Conservation (phyloP, 23 red algal genomes). For the Gracilariopsis chorda region DNA sequence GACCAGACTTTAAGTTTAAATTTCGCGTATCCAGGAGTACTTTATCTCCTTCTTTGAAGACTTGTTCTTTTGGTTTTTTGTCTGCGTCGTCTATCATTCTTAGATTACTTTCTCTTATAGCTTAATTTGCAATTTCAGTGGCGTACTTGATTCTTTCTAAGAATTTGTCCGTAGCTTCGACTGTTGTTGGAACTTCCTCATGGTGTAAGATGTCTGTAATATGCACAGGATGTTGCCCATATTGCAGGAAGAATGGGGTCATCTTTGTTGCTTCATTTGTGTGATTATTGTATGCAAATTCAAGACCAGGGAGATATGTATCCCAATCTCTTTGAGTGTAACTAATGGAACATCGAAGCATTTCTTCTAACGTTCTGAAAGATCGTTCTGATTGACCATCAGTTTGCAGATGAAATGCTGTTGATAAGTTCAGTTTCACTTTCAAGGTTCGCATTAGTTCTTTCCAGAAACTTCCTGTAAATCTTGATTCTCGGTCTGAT, state of each 20-base stretch:
- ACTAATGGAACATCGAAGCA: neutral
- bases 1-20: neutral
- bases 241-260: neutral
- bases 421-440: neutral
- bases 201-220: no score
- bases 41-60: neutral
- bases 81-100: no score
- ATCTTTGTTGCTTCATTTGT: neutral
- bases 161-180: no score
- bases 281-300: neutral
- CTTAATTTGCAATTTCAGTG: no score
- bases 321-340: neutral
- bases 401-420: neutral
- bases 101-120: no score
- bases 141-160: no score
- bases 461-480: neutral
- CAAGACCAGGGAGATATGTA: neutral
- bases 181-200: no score
- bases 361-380: neutral
- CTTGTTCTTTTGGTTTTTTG: no score
- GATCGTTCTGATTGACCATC: neutral
- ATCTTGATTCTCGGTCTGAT: neutral
- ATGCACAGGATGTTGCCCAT: no score
- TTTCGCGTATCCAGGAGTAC: neutral
- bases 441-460: neutral